phyloP scores from a whole-genome alignment of 768 basidiomycete genomes.

The Paxillus rubicundulus region DNA sequence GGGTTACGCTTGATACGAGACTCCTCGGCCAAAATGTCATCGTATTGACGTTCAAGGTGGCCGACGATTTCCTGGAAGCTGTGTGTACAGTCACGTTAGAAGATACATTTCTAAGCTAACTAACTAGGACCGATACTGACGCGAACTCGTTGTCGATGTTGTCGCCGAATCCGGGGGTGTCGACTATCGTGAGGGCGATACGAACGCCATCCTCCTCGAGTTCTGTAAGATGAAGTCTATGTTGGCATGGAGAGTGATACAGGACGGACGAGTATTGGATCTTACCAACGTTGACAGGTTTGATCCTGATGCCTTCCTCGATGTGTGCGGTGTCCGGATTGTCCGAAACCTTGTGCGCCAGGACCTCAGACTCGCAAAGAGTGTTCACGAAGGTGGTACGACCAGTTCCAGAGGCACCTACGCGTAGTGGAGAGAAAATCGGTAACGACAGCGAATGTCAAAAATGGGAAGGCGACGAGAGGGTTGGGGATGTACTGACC shows the following conservation, averaged over 20 bases:
- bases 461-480: neutral
- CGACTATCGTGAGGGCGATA: slow-evolving; percentile 96
- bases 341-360: slow-evolving; percentile 83
- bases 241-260: neutral
- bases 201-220: slow-evolving; percentile 98
- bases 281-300: slow-evolving; percentile 88
- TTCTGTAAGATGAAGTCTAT: slow-evolving; percentile 47
- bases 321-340: slow-evolving; percentile 87
- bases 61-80: slow-evolving; percentile 98
- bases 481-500: slow-evolving; percentile 52
- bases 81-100: slow-evolving; percentile 8
- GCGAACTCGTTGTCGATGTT: slow-evolving; percentile 98
- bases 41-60: slow-evolving; percentile 97
- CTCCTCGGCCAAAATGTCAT: slow-evolving; percentile 97
- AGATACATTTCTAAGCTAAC: slow-evolving; percentile 3
- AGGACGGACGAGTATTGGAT: neutral
- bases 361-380: slow-evolving; percentile 92
- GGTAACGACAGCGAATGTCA: slow-evolving; percentile 20
- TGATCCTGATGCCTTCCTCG: slow-evolving; percentile 93
- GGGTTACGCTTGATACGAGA: slow-evolving; percentile 99
- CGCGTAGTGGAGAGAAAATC: slow-evolving; percentile 7
- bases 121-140: slow-evolving; percentile 48
- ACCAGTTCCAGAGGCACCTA: slow-evolving; percentile 96
- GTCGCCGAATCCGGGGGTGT: slow-evolving; percentile 98
- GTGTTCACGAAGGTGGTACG: slow-evolving; percentile 99